These are phyloP conservation scores for Dipodascus albidus DNA, from an alignment of 805 yeast species.

Conservation along the genomic window DNA sequence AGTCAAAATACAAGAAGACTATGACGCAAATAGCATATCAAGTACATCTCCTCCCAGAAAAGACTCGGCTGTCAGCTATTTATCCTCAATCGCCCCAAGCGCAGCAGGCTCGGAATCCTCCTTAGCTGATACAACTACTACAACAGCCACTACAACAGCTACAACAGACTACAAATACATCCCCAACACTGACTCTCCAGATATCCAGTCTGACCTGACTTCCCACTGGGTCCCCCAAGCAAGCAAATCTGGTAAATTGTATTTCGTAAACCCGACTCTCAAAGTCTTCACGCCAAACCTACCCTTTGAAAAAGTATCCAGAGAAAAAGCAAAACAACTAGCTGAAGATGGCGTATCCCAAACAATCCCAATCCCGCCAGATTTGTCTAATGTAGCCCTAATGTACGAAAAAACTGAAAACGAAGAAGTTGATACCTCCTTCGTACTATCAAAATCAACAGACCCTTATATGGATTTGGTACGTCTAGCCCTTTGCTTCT, in stretches of 20 bases:
- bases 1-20: neutral
- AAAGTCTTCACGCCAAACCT: conserved; percentile 10
- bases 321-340: neutral
- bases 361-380: conserved; percentile 2
- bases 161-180: conserved; percentile 6
- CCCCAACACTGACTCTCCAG: conserved; percentile 5
- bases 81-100: conserved; percentile 8
- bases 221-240: conserved; percentile 27
- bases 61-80: conserved; percentile 13
- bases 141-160: conserved; percentile 6
- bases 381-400: neutral
- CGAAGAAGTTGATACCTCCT: neutral
- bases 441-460: neutral
- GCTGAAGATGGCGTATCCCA: neutral
- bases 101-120: conserved; percentile 6
- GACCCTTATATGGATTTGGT: conserved; percentile 2
- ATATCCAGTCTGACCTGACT: neutral
- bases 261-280: conserved; percentile 13
- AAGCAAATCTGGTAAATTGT: conserved; percentile 14
- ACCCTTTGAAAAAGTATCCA: conserved; percentile 13
- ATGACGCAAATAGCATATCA: neutral
- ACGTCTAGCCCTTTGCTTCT: neutral
- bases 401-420: neutral
- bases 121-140: conserved; percentile 4
- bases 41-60: conserved; percentile 7